A percentile compares a stretch with the other conserved stretches of the same genome.
Conservation (phyloP, 2,329 filamentous ascomycete species). For the Coleophoma eucalyptorum region DNA sequence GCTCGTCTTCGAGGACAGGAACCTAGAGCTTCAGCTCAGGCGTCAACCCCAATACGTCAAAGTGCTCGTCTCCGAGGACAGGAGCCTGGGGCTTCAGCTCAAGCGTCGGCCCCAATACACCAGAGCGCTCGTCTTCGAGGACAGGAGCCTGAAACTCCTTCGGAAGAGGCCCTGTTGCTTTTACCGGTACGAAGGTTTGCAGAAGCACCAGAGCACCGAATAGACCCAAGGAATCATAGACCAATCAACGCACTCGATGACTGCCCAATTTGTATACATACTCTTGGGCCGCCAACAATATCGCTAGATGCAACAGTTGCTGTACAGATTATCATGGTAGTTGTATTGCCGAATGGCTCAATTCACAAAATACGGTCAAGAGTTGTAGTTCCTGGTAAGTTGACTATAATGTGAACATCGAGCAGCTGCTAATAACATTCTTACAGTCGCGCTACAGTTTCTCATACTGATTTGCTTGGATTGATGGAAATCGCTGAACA, state of each 20-base stretch:
- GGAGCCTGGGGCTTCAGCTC: background rate
- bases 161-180: background rate
- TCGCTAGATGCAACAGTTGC: background rate
- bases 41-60: background rate
- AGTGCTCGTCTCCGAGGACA: too few relatives aligned
- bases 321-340: background rate
- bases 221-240: background rate
- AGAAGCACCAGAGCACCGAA: background rate
- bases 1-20: too few relatives aligned
- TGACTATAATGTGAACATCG: too few relatives aligned
- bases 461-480: too few relatives aligned
- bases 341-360: background rate
- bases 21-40: too few relatives aligned
- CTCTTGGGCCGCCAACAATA: background rate
- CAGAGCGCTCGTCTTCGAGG: background rate
- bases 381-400: too few relatives aligned
- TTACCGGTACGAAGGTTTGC: background rate
- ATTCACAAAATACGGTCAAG: background rate
- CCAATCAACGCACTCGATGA: background rate
- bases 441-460: too few relatives aligned
- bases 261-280: background rate
- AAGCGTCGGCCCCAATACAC: background rate
- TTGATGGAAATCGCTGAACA: too few relatives aligned
- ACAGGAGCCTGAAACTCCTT: background rate
- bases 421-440: too few relatives aligned